Evolutionary conservation across 208 protist genomes (phyloP).

Genomic region (Acanthamoeba rhysodes): DNA sequence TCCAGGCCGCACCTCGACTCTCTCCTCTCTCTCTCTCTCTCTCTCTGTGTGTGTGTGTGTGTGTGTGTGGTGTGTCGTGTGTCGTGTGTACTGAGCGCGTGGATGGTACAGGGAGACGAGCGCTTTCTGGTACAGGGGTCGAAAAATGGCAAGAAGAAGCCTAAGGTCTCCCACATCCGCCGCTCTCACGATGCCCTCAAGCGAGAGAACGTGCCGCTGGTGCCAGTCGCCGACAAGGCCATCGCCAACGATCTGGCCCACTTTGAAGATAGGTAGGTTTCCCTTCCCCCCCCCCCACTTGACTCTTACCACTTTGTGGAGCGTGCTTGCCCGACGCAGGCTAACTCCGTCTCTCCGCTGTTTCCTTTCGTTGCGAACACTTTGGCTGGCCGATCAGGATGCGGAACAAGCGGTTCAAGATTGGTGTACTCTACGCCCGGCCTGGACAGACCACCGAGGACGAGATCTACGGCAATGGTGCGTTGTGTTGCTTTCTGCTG

Average conservation of each 20-base stretch:
- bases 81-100: background rate
- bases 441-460: constrained; percentile 39
- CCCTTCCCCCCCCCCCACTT: no score
- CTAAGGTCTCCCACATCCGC: constrained; percentile 19
- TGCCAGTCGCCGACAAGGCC: background rate
- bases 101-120: constrained; percentile 4
- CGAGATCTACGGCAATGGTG: constrained; percentile 51
- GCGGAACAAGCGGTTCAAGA: constrained; percentile 30
- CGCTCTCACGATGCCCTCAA: background rate
- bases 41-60: no score
- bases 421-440: constrained; percentile 15
- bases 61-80: no score
- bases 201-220: background rate
- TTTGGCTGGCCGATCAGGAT: background rate
- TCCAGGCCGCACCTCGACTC: background rate
- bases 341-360: background rate
- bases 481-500: no score
- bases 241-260: background rate
- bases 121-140: constrained; percentile 5
- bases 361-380: background rate
- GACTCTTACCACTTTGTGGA: no score
- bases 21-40: background rate
- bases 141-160: constrained; percentile 1
- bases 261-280: background rate
- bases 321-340: no score